Base-by-base conservation (phyloP, 495 filamentous ascomycete genomes). In the Thozetella sp. region DNA sequence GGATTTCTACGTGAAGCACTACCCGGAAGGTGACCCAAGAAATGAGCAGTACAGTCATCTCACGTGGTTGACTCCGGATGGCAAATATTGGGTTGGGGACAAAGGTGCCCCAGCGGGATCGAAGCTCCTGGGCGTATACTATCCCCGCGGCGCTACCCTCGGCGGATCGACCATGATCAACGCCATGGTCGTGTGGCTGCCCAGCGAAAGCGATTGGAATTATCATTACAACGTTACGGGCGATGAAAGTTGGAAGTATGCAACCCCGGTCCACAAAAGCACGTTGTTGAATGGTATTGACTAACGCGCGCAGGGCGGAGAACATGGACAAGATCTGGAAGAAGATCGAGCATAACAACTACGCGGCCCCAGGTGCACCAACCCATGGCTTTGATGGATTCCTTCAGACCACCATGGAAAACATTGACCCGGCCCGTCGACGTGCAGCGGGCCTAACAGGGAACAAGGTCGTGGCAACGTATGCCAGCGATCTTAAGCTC, bases 1-100 rank as follows among this genome's bases (percentile, higher is more conserved):
- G 72, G 72, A 75, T 52, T 75, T 73, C 52, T 75, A 63, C 48
- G 72, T 72, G 53, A 69, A 67, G 54, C 71, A 75, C 61, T 73
- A 73, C 27, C 68, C 70, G 13, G 68, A 68, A n/a, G 70, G 68
- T 30, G 64, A 73, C 43, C 37, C 63, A 2, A 53, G 58, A 17
- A 68, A 71, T 53, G 65, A 70, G 20, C 61, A 61, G 54, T 71
- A 73, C 54, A 73, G 66, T 59, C 70, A 75, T 56, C n/a, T 70
- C 45, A 73, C 70, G 0, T 75, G 72, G 72, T 46, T 56, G 12
- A 71, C 68, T 0, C 61, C 65, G 10, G 66, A 72, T 46, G 72
- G 72, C 3, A 51, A 55, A 22, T 75, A 71, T 57, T 75, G 71
- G 65, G 72, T 75, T 25, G 72, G 70, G 27, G 54, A 64, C 27